Percentiles rank a stretch among this genome's conserved stretches.
Conservation (phyloP, 306 rosid species). For the Macrotyloma uniflorum region DNA sequence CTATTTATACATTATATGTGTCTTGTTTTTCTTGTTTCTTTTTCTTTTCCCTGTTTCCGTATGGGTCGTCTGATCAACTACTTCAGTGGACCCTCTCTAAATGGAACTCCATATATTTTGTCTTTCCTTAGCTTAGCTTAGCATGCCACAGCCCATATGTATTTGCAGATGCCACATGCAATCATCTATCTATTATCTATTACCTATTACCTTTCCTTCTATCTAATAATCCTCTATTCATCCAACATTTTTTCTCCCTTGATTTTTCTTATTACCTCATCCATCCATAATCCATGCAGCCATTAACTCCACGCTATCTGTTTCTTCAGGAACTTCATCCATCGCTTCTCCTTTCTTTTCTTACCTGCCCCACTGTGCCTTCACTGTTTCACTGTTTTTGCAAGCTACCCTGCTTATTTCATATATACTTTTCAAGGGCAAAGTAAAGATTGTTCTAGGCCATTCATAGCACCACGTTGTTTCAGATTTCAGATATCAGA, state of each 20-base stretch:
- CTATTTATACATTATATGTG: conserved; percentile 8
- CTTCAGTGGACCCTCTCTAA: conserved; percentile 42
- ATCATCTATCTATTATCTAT: neutral
- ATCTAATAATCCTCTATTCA: too few relatives aligned
- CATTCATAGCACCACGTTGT: conserved; percentile 30
- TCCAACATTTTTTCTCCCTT: too few relatives aligned
- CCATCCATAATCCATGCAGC: conserved; percentile 43
- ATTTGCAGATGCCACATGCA: neutral
- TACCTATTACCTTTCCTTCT: neutral
- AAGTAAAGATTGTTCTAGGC: conserved; percentile 24
- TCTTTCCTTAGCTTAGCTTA: neutral
- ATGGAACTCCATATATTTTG: conserved; percentile 23
- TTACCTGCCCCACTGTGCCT: conserved; percentile 37
- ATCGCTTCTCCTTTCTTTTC: conserved; percentile 2
- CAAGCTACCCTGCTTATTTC: conserved; percentile 4
- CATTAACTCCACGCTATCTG: neutral
- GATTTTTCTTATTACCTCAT: conserved; percentile 29
- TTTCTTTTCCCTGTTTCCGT: conserved; percentile 7
- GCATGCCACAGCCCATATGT: conserved; percentile 19
- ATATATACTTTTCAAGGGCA: neutral
- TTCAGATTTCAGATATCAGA: conserved; percentile 30
- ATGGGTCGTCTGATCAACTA: conserved; percentile 47
- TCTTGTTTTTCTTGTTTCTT: neutral
- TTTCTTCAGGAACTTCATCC: neutral
- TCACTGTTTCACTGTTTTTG: conserved; percentile 31